These are phyloP conservation scores for Mycena haematopus DNA, from an alignment of 768 basidiomycete species.

Conservation along the genomic window DNA sequence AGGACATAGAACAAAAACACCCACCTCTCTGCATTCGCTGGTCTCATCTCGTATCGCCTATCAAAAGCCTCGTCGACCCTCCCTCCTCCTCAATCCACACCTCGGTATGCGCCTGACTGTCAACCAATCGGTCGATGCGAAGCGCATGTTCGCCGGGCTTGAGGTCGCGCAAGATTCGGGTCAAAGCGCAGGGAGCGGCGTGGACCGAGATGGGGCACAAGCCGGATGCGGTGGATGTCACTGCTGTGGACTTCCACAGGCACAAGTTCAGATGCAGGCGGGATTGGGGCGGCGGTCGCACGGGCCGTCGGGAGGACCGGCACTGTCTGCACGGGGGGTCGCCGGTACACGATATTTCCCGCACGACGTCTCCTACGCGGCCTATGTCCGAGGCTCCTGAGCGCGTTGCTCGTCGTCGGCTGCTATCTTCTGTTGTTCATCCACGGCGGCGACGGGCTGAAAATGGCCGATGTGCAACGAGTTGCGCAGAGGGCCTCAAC, in stretches of 20 bases:
- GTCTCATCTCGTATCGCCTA: too few species aligned
- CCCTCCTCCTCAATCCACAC: too few species aligned
- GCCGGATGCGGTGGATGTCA: constrained; percentile 75
- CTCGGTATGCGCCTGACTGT: too few species aligned
- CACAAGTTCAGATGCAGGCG: background rate
- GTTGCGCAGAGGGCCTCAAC: constrained; percentile 69
- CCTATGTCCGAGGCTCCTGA: constrained; percentile 20
- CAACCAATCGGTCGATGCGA: too few species aligned
- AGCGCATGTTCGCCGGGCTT: too few species aligned
- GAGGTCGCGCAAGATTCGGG: too few species aligned
- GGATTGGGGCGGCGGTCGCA: background rate
- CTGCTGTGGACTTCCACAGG: background rate
- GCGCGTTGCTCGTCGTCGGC: background rate
- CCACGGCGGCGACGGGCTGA: constrained; percentile 52
- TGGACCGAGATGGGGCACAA: constrained; percentile 94
- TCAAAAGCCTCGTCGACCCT: too few species aligned
- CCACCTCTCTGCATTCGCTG: too few species aligned
- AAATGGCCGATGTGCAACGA: constrained; percentile 61
- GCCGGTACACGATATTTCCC: constrained; percentile 12
- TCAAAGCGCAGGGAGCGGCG: too few species aligned
- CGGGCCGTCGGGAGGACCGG: background rate
- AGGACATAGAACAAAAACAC: too few species aligned
- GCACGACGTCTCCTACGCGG: constrained; percentile 8
- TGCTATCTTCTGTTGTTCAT: background rate
- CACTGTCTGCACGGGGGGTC: background rate